These are phyloP conservation scores for Euryodendron excelsum DNA, from an alignment of 148 eudicot genomes.

Conservation along the genomic window DNA sequence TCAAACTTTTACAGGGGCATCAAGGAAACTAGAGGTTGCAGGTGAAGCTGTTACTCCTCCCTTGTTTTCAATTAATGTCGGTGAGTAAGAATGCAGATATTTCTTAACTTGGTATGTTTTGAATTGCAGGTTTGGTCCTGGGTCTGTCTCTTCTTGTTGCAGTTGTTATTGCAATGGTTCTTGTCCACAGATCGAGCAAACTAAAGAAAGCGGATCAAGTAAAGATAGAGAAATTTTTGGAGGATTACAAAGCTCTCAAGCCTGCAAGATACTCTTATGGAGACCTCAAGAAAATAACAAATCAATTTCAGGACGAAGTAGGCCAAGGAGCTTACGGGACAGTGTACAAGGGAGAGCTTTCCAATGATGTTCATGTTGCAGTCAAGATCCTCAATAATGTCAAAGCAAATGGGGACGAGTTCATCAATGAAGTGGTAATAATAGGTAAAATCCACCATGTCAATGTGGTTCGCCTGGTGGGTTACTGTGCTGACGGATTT, in stretches of 20 bases:
- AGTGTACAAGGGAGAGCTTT: conserved; percentile 26
- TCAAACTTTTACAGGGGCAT: conserved; percentile 7
- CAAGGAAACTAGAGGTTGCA: neutral
- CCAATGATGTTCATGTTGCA: conserved; percentile 23
- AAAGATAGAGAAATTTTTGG: conserved; percentile 16
- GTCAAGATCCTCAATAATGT: conserved; percentile 22
- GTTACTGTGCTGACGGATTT: conserved; percentile 28
- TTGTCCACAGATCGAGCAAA: neutral
- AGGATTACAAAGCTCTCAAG: conserved; percentile 21
- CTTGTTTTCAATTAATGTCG: neutral
- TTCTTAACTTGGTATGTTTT: neutral
- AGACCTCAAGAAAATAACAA: conserved; percentile 18
- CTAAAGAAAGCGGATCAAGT: neutral
- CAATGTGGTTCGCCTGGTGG: conserved; percentile 28
- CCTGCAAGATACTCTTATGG: conserved; percentile 19
- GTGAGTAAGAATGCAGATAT: neutral
- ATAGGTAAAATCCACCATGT: too few species aligned
- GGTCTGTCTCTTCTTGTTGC: neutral
- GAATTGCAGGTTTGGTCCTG: neutral
- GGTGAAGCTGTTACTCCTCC: neutral
- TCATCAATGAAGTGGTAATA: too few species aligned
- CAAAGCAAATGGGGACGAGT: conserved; percentile 22
- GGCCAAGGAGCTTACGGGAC: conserved; percentile 24
- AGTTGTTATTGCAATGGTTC: neutral
- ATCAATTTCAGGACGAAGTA: conserved; percentile 3